Base-by-base conservation (phyloP, 1,139 yeast species). In the Meyerozyma smithsonii region DNA sequence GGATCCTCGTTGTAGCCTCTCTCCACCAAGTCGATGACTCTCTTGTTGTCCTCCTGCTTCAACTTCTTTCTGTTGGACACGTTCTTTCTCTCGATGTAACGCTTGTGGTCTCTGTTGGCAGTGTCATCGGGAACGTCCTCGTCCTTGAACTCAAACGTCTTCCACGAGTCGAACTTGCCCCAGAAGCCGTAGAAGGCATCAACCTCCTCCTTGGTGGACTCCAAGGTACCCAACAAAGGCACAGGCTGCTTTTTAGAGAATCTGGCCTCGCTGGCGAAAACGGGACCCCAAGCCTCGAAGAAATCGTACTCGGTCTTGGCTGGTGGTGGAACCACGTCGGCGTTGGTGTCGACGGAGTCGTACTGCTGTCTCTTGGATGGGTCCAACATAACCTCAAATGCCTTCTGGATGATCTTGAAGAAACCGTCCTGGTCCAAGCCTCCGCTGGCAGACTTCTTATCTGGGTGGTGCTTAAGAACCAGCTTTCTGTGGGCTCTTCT, bases 101-200 rank as follows among this genome's bases (percentile, higher is more conserved):
- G 95, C 77, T 92, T 92, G 79, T 92, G 95, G 65, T 92, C 98
- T 77, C 99, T 89, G 81, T 92, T 94, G 48, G 96, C 87, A 47
- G 97, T 86, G 70, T 92, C 99, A 73, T 92, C 99, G 51, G 99
- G 99, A 59, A 90, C 97, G 63, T 92, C 99, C 73, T 92, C 98
- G 61, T 92, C 99, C 64, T 90, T 80, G 72, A 90, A 92, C 72
- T 92, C 99, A 61, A 92, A 92, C 36, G 96, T 75, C 75, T 96
- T 88, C 99, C 99, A 92, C 24, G 98, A 92, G 64, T 92, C 97
- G 55, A 92, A 88, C 64, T 85, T 84, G 68, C 89, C 89, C 92
- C 94, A 92, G 76, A 87, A 88, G 44, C 76, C 71, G 74, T 92
- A 92, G 72, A 92, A 94, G 36, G 69, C 73, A 58, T 92, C 98